Evolutionary conservation across 495 filamentous ascomycete species (phyloP).

Genomic region (Collariella sp.): DNA sequence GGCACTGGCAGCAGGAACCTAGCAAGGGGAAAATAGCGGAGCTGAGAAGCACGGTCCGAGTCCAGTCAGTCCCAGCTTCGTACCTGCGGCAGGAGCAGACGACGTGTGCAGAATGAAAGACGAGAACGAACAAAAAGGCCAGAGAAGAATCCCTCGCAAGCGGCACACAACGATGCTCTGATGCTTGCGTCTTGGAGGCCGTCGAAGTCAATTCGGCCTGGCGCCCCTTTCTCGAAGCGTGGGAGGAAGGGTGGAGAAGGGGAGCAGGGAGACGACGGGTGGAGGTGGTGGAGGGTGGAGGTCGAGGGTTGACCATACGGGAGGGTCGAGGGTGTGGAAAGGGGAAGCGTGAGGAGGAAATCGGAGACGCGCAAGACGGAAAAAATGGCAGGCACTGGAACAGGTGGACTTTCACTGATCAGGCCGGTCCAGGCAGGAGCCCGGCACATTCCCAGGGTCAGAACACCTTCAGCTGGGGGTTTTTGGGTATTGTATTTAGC

Average conservation of each 20-base stretch:
- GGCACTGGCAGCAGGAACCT: too few relatives aligned
- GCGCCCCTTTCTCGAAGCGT: constrained; percentile 15
- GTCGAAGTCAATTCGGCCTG: neutral
- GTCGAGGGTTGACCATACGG: too few relatives aligned
- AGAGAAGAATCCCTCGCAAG: neutral
- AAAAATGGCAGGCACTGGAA: constrained; percentile 4
- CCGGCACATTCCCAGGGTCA: neutral
- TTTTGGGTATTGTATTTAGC: too few relatives aligned
- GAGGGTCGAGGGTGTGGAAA: too few relatives aligned
- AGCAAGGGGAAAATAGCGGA: constrained; percentile 14
- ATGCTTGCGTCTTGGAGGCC: constrained; percentile 1
- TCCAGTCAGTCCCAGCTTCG: constrained; percentile 11
- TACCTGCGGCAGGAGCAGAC: constrained; percentile 8
- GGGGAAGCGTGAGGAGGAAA: constrained; percentile 18
- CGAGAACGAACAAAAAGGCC: neutral
- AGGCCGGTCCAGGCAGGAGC: neutral
- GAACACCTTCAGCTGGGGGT: too few relatives aligned
- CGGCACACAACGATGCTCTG: neutral
- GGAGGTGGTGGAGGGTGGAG: constrained; percentile 7
- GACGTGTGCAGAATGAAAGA: neutral
- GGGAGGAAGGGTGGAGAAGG: constrained; percentile 14
- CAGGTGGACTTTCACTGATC: constrained; percentile 2
- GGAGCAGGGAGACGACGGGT: constrained; percentile 5
- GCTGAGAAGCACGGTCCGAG: constrained; percentile 11
- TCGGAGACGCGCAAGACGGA: constrained; percentile 8